These are phyloP conservation scores for Corymbia maculata DNA, from an alignment of 345 rosid genomes.

Conservation along the genomic window DNA sequence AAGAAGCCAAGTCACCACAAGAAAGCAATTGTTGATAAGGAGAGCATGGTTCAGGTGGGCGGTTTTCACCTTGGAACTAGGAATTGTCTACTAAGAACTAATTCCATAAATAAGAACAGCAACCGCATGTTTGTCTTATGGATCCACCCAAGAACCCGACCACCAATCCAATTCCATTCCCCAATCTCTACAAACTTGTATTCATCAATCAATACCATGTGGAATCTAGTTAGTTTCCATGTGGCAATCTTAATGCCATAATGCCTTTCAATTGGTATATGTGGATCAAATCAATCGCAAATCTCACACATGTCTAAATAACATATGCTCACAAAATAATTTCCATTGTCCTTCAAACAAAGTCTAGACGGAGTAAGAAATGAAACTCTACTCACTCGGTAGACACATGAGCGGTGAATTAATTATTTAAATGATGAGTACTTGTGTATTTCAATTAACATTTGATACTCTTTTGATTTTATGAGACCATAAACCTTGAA, in stretches of 20 bases:
- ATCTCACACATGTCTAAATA: neutral
- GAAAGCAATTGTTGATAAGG: neutral
- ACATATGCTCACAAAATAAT: neutral
- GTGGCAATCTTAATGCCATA: neutral
- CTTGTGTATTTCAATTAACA: neutral
- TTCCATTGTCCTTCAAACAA: neutral
- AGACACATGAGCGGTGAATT: neutral
- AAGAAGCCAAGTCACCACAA: neutral
- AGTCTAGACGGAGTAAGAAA: fast-evolving
- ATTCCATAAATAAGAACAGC: too few relatives aligned
- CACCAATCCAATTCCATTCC: neutral
- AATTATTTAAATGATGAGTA: too few relatives aligned
- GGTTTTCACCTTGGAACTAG: fast-evolving
- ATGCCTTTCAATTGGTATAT: neutral
- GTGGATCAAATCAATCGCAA: neutral
- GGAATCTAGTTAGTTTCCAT: neutral
- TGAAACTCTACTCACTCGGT: neutral
- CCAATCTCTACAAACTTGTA: neutral
- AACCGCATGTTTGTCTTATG: too few relatives aligned
- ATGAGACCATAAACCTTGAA: neutral
- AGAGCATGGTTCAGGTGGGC: neutral
- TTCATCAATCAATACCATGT: neutral
- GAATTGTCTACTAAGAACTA: neutral
- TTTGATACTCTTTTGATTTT: neutral
- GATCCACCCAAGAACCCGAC: too few relatives aligned